A percentile compares a stretch with the other conserved stretches of the same genome.
Conservation (phyloP, 1,139 yeast genomes). For the Protomyces gravidus region DNA sequence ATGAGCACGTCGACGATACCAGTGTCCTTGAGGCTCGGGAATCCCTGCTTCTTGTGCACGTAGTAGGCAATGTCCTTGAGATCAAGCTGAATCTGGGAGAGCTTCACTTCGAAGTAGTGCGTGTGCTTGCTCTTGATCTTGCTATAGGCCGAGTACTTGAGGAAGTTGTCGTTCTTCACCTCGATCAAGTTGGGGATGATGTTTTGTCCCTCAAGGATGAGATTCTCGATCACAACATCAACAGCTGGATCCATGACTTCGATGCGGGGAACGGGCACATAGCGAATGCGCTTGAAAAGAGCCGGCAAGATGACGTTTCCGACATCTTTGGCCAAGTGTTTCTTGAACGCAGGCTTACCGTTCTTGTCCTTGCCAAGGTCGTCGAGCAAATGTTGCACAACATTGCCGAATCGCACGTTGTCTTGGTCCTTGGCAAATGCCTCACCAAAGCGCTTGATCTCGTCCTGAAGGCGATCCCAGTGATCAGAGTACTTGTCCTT, state of each 20-base stretch:
- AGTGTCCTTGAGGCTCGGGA: slow-evolving; percentile 32
- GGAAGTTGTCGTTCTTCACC: slow-evolving; percentile 32
- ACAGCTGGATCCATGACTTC: slow-evolving; percentile 33
- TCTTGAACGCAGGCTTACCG: slow-evolving; percentile 31
- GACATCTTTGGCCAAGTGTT: slow-evolving; percentile 31
- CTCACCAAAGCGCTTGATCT: slow-evolving; percentile 28
- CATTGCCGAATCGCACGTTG: slow-evolving; percentile 30
- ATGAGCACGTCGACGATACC: slow-evolving; percentile 34
- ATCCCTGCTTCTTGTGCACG: slow-evolving; percentile 33
- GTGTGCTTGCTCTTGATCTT: slow-evolving; percentile 20
- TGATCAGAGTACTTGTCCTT: slow-evolving; percentile 31
- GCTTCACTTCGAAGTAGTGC: slow-evolving; percentile 29
- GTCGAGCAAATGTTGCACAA: slow-evolving; percentile 28
- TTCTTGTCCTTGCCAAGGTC: slow-evolving; percentile 32
- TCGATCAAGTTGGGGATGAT: slow-evolving; percentile 35
- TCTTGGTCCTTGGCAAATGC: slow-evolving; percentile 33
- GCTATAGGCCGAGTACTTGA: slow-evolving; percentile 33
- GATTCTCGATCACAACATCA: slow-evolving; percentile 35
- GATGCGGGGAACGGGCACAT: slow-evolving; percentile 35
- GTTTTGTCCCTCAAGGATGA: slow-evolving; percentile 33
- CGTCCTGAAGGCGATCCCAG: slow-evolving; percentile 32
- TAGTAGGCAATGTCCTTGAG: slow-evolving; percentile 35
- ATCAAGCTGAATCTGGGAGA: slow-evolving; percentile 34
- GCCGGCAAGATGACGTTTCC: slow-evolving; percentile 33
- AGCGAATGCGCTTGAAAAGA: slow-evolving; percentile 30